phyloP scores from a whole-genome alignment of 2,329 filamentous ascomycete species.

The Thermoascus crustaceus region DNA sequence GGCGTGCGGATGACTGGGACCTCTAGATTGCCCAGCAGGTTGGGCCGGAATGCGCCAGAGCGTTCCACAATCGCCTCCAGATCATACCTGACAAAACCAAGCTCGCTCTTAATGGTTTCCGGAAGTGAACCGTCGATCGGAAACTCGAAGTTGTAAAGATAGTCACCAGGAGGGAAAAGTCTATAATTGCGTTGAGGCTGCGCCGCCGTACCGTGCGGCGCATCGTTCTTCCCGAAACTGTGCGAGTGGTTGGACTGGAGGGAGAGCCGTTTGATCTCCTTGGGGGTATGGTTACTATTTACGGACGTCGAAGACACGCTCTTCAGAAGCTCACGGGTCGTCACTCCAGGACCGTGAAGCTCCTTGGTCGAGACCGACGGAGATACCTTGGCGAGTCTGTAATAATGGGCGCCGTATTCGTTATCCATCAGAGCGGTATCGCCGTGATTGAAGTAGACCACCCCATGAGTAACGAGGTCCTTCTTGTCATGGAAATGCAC shows the following conservation, averaged over 20 bases:
- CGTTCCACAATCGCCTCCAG: conserved; percentile 78
- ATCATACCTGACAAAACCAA: conserved; percentile 81
- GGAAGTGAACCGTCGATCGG: conserved; percentile 68
- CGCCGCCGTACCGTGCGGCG: conserved; percentile 44
- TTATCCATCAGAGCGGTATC: conserved; percentile 43
- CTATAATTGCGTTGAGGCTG: conserved; percentile 75
- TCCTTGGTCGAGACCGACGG: conserved; percentile 23
- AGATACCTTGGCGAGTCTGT: conserved; percentile 43
- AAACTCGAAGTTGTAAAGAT: conserved; percentile 71
- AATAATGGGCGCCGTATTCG: conserved; percentile 55
- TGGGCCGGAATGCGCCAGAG: conserved; percentile 81
- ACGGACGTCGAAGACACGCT: conserved; percentile 33
- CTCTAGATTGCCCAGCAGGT: conserved; percentile 73
- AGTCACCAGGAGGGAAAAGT: conserved; percentile 69
- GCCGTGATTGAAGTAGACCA: conserved; percentile 78
- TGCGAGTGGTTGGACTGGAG: conserved; percentile 72
- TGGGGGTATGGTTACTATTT: conserved; percentile 31
- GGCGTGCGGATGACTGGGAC: conserved; percentile 77
- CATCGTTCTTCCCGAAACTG: conserved; percentile 76
- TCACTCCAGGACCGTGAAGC: conserved; percentile 13
- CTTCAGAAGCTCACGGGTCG: conserved; percentile 31
- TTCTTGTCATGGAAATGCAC: conserved; percentile 76
- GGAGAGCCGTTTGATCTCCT: conserved; percentile 60
- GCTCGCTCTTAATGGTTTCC: conserved; percentile 80
- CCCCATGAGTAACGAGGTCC: conserved; percentile 73